Evolutionary conservation across 192 early-diverging fungal genomes (phyloP).

Genomic region (Coemansia sp.): DNA sequence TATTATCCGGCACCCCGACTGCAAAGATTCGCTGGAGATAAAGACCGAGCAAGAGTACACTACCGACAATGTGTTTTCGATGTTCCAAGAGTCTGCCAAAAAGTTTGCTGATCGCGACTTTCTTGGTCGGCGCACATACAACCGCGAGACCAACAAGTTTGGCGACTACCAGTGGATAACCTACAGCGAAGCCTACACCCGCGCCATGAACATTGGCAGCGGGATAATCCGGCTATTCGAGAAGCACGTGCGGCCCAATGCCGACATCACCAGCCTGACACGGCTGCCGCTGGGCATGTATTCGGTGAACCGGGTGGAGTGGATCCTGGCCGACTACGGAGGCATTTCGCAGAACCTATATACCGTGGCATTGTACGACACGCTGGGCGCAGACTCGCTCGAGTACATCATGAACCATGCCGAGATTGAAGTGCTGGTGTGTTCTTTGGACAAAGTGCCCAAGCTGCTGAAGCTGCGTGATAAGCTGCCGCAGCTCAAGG

Average conservation of each 20-base stretch:
- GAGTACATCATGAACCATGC: constrained; percentile 85
- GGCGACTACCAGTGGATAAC: constrained; percentile 72
- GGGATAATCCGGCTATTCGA: constrained; percentile 67
- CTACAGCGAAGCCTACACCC: constrained; percentile 62
- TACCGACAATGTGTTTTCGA: constrained; percentile 39
- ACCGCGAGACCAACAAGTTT: constrained; percentile 59
- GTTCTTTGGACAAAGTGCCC: constrained; percentile 60
- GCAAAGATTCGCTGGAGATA: constrained; percentile 37
- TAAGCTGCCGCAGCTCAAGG: constrained; percentile 67
- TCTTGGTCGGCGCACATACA: constrained; percentile 63
- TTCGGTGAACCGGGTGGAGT: constrained; percentile 73
- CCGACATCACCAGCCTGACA: constrained; percentile 30
- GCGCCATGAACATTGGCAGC: constrained; percentile 64
- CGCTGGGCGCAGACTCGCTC: constrained; percentile 78
- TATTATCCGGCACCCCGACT: constrained; percentile 41
- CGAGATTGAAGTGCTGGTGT: constrained; percentile 69
- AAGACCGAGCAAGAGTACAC: constrained; percentile 19
- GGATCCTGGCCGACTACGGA: constrained; percentile 69
- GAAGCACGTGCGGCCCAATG: constrained; percentile 36
- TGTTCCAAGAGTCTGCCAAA: constrained; percentile 54
- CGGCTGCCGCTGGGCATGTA: constrained; percentile 65
- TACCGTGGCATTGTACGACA: constrained; percentile 84
- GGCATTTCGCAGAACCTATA: constrained; percentile 63
- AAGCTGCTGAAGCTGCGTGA: constrained; percentile 59
- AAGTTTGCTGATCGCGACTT: constrained; percentile 57